Evolutionary conservation across 1,139 yeast genomes (phyloP).

Genomic region (Blastobotrys elegans): DNA sequence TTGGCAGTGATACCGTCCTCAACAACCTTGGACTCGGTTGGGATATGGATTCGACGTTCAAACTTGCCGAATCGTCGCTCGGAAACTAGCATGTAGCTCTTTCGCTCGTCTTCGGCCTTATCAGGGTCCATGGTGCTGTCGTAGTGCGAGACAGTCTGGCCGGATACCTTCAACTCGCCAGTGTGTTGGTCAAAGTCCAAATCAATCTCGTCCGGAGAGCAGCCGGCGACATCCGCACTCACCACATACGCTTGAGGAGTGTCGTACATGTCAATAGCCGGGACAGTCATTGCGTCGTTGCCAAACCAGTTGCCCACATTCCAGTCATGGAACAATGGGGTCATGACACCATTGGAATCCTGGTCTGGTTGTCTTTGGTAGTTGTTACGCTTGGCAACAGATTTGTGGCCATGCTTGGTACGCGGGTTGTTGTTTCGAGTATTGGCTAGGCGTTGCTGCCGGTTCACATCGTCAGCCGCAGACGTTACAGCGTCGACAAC

Average conservation of each 20-base stretch:
- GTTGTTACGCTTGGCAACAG: not conserved
- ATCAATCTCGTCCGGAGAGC: conserved; percentile 45
- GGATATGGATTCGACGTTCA: conserved; percentile 51
- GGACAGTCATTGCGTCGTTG: not conserved
- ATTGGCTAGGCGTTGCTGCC: not conserved
- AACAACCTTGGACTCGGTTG: conserved; percentile 45
- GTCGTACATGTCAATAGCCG: conserved; percentile 53
- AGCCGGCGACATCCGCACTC: conserved; percentile 51
- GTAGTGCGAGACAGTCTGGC: conserved; percentile 11
- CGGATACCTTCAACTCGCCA: conserved; percentile 24
- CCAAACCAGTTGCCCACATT: not conserved
- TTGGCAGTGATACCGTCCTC: conserved; percentile 49
- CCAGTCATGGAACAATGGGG: not conserved
- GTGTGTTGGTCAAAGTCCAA: conserved; percentile 49
- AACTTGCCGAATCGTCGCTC: conserved; percentile 39
- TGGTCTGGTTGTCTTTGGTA: not conserved
- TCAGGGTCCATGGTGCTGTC: conserved; percentile 1
- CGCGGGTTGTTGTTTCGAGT: not conserved
- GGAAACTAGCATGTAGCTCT: not conserved
- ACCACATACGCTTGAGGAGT: conserved; percentile 41
- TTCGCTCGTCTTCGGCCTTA: conserved; percentile 1
- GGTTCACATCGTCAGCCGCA: not conserved
- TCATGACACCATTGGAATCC: not conserved
- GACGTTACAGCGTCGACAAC: conserved; percentile 9
- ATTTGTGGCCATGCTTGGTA: not conserved